Evolutionary conservation across 108 stramenopile species (phyloP), one percentile per base, ranked within the genome.

Genomic region (Fragilaria radians): DNA sequence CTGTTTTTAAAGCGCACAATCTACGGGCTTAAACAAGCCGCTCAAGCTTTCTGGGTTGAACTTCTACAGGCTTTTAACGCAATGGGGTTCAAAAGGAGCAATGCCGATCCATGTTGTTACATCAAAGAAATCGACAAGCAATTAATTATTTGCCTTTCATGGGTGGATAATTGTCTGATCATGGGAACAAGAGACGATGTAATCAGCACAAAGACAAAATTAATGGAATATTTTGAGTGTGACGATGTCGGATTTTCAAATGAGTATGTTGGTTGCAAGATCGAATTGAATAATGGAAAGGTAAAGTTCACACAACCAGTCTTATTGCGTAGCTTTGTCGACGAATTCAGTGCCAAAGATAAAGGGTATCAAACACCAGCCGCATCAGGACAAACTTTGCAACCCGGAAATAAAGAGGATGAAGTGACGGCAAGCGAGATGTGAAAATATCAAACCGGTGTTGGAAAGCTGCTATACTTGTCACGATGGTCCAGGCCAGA

Each of bases 241-340:
- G 63, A 72, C 11, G 67, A 75, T 25, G 32, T 54, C 21, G 67
- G 71, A 3, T 18, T 42, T 1, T 11, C 72, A 30, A 65, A 31
- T 14, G 73, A 72, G 46, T 74, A 79, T 51, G 73, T 79, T n/a
- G 73, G 78, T 9, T 60, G 62, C 51, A 67, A 74, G 32, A 56
- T 74, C 5, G 65, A 70, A 18, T 48, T 52, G 22, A 28, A 29
- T 21, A 28, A 21, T 21, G 25, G 56, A 26, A 17, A 14, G 5
- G 7, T 76, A 22, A 61, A 61, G 29, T 27, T 80, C n/a, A 69
- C 68, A 14, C 78, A 80, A 63, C 70, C 74, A 45, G 78, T 80
- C 1, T 23, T 72, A 19, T 30, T 80, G 0, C 74, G 76, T 25
- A 72, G 63, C 9, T 58, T 71, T n/a, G 50, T 31, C 0, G 68